Percentiles rank a stretch among this genome's conserved stretches.
Conservation (phyloP, 164 flowering plant species). For the Piper betle region DNA sequence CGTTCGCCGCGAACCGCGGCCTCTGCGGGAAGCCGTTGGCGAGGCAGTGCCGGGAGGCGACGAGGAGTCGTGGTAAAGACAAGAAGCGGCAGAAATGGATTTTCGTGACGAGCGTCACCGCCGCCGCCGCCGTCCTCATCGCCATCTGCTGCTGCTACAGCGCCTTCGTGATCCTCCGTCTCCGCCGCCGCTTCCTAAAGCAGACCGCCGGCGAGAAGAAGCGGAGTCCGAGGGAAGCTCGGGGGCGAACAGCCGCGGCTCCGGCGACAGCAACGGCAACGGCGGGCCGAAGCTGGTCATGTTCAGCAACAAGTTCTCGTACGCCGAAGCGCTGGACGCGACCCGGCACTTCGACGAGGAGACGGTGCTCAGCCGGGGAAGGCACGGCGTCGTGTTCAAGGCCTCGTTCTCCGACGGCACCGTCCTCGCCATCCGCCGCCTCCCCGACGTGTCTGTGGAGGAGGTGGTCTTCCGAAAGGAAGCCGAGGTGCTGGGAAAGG, state of each 20-base stretch:
- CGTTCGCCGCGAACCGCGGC: conserved; percentile 33
- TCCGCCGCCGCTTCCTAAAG: conserved; percentile 41
- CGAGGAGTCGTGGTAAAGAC: conserved; percentile 2
- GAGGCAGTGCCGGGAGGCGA: conserved; percentile 23
- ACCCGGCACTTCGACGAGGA: conserved; percentile 88
- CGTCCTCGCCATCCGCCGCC: conserved; percentile 69
- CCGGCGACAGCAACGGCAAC: conserved; percentile 36
- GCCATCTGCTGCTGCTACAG: conserved; percentile 52
- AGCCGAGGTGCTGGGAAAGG: conserved; percentile 64
- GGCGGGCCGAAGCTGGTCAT: conserved; percentile 69
- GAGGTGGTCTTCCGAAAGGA: conserved; percentile 49
- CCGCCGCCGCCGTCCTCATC: conserved; percentile 33
- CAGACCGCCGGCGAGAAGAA: conserved; percentile 50
- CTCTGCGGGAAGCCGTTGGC: conserved; percentile 69
- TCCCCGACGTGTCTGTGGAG: conserved; percentile 39
- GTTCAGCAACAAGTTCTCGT: conserved; percentile 69
- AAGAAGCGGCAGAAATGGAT: conserved; percentile 41
- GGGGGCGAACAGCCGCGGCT: conserved; percentile 23
- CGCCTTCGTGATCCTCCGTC: conserved; percentile 35
- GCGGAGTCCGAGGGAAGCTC: conserved; percentile 54
- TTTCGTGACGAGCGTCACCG: conserved; percentile 31
- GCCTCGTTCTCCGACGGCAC: conserved; percentile 69
- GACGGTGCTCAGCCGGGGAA: conserved; percentile 61
- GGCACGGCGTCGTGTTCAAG: conserved; percentile 65
- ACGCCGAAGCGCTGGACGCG: conserved; percentile 67